phyloP scores from a whole-genome alignment of 2,329 filamentous ascomycete genomes.

The Aspergillus brunneoviolaceus region DNA sequence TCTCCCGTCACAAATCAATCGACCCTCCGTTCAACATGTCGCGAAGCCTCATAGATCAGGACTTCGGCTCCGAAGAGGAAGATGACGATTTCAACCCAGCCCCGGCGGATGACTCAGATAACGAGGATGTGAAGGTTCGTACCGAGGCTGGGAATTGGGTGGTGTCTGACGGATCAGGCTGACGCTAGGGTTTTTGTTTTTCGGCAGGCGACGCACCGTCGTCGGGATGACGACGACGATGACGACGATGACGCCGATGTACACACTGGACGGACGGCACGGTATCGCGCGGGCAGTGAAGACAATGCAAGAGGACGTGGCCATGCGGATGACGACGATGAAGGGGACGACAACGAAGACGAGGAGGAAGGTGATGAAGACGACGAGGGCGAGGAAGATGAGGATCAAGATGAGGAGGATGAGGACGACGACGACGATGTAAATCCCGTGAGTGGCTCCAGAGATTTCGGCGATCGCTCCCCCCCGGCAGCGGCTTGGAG shows the following conservation, averaged over 20 bases:
- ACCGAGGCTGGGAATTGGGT: constrained; percentile 10
- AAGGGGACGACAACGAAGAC: constrained; percentile 35
- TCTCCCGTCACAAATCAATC: background rate
- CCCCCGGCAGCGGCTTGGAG: constrained; percentile 6
- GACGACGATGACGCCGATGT: constrained; percentile 49
- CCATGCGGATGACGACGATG: constrained; percentile 45
- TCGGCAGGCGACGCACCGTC: constrained; percentile 27
- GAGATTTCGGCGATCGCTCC: constrained; percentile 40
- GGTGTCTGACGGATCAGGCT: constrained; percentile 16
- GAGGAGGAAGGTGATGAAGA: constrained; percentile 47
- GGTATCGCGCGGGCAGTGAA: constrained; percentile 37
- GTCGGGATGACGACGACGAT: constrained; percentile 36
- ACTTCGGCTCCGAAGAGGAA: constrained; percentile 63
- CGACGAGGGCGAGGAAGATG: constrained; percentile 52
- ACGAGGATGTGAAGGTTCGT: constrained; percentile 54
- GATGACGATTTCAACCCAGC: constrained; percentile 88
- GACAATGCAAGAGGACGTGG: constrained; percentile 38
- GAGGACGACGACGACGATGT: constrained; percentile 51
- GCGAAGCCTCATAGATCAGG: constrained; percentile 50
- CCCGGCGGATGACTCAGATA: constrained; percentile 71
- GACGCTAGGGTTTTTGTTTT: constrained; percentile 11
- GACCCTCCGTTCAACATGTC: constrained; percentile 27
- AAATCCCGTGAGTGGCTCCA: constrained; percentile 58
- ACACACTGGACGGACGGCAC: constrained; percentile 24
- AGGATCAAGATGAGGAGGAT: constrained; percentile 60